Evolutionary conservation across 2,329 filamentous ascomycete genomes (phyloP), one percentile per base, ranked within the genome.

Genomic region (Alternaria sp.): DNA sequence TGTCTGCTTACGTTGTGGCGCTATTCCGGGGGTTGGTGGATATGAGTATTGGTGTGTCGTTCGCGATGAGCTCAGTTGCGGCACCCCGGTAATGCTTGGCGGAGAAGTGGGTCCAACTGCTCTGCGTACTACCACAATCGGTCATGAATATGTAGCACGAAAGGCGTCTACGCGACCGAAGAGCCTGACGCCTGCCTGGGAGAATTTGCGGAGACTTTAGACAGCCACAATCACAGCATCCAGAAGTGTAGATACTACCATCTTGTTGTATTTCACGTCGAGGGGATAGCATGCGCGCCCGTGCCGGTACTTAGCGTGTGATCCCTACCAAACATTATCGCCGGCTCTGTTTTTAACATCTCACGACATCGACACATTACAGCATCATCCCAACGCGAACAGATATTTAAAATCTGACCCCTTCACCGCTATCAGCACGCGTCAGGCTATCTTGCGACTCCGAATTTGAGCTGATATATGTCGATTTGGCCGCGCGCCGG

Each of bases 381-480:
- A 60, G 69, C 72, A 77, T 66, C 72, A 66, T 68, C 54, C 65
- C 64, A 60, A 57, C 70, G 57, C 65, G 64, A 59, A 36, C 63
- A 64, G 69, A 66, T 68, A 77, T 57, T 68, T 58, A 48, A 59
- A 66, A 67, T 80, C 66, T 61, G 74, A 78, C 49, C 64, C 59
- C 74, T 57, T 59, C 71, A 78, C 62, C 54, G 62, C 55, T 49
- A 59, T 68, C 64, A 59, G 49, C 62, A 45, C 57, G 53, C 55
- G 30, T 52, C 28, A 25, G 48, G 49, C 69, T 69, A 65, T 69
- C 65, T 50, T 64, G 64, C 66, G 70, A 73, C 68, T 64, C 63
- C 51, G 18, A 40, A 55, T 69, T 72, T 65, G 68, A 49, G 57
- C 55, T 62, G 60, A 63, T 75, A 68, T 54, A 74, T 74, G 72